Conservation (phyloP, 805 yeast genomes). For the Nakazawaea wickerhamii region DNA sequence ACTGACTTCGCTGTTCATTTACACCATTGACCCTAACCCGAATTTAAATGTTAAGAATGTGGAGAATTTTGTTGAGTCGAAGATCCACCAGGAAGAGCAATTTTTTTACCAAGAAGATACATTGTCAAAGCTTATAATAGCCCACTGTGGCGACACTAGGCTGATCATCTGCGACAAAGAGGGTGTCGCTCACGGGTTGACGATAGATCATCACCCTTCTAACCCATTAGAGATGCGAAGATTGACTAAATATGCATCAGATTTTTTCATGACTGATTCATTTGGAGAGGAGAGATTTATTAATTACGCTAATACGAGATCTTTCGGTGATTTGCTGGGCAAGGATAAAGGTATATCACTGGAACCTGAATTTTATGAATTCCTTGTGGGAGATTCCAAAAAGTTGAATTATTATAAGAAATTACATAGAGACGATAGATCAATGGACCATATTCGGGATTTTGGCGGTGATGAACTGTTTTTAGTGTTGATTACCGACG, state of each 20-base stretch:
- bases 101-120: conserved; percentile 64
- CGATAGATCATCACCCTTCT: conserved; percentile 82
- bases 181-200: conserved; percentile 76
- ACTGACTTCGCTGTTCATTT: conserved; percentile 28
- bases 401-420: conserved; percentile 29
- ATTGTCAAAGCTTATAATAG: conserved; percentile 62
- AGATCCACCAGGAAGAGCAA: conserved; percentile 19
- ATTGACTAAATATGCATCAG: conserved; percentile 56
- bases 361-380: conserved; percentile 82
- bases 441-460: conserved; percentile 22
- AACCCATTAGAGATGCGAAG: conserved; percentile 74
- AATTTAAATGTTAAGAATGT: conserved; percentile 15
- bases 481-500: conserved; percentile 79
- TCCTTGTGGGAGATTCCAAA: conserved; percentile 56
- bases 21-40: conserved; percentile 27
- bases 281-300: conserved; percentile 86
- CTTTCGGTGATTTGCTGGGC: conserved; percentile 84
- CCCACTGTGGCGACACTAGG: conserved; percentile 91
- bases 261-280: conserved; percentile 73
- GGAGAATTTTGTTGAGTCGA: background rate
- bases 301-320: conserved; percentile 82
- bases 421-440: conserved; percentile 18
- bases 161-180: conserved; percentile 77
- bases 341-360: conserved; percentile 84
- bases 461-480: conserved; percentile 87